phyloP scores from a whole-genome alignment of 2,329 filamentous ascomycete genomes.

The Salinomyces thailandicus region DNA sequence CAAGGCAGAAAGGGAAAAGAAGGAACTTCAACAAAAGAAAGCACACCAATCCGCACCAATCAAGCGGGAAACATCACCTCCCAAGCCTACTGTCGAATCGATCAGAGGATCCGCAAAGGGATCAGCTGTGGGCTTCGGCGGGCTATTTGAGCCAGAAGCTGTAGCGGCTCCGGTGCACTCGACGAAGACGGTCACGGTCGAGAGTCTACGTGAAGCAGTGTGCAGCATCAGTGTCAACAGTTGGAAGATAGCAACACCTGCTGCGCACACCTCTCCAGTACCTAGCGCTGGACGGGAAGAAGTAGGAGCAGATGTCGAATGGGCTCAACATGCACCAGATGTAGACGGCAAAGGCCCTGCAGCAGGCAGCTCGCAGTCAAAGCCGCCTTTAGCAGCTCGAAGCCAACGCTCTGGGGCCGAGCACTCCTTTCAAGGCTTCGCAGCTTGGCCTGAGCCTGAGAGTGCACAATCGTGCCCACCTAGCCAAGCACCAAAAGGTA shows the following conservation, averaged over 20 bases:
- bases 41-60: neutral
- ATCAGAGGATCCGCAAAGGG: constrained; percentile 5
- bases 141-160: neutral
- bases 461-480: neutral
- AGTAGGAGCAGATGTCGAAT: neutral
- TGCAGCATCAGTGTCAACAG: constrained; percentile 6
- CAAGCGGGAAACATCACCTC: neutral
- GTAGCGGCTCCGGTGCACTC: constrained; percentile 1
- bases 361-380: neutral
- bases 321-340: neutral
- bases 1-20: no score
- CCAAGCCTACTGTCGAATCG: constrained; percentile 1
- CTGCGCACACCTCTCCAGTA: no score
- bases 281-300: no score
- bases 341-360: neutral
- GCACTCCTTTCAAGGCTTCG: no score
- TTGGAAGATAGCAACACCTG: no score
- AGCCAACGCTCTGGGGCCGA: no score
- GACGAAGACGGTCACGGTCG: neutral
- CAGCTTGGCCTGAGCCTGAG: no score
- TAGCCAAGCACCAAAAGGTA: neutral
- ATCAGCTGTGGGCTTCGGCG: constrained; percentile 6
- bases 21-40: neutral
- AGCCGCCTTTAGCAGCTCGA: no score
- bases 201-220: constrained; percentile 4